These are phyloP conservation scores for Musa troglodytarum DNA, from an alignment of 176 grass and related monocot species.

Conservation along the genomic window DNA sequence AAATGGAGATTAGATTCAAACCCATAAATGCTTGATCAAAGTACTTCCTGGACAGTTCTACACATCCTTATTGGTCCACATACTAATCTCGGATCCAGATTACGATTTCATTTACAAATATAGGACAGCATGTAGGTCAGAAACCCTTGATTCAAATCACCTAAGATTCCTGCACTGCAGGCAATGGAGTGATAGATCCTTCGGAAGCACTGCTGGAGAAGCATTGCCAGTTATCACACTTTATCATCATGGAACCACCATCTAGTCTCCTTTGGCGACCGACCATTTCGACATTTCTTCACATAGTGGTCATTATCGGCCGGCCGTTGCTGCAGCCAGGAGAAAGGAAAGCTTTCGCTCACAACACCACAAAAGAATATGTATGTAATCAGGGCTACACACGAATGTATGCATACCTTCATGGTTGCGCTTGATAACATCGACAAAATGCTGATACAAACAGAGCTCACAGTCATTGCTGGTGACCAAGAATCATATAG, in stretches of 20 bases:
- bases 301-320: neutral
- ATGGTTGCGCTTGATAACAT: neutral
- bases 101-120: no score
- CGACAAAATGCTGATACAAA: neutral
- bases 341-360: neutral
- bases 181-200: no score
- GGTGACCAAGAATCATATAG: slow-evolving; percentile 2
- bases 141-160: no score
- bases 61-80: no score
- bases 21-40: no score
- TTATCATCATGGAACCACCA: slow-evolving; percentile 7
- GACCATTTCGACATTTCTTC: slow-evolving; percentile 1
- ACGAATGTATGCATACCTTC: neutral
- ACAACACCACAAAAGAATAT: neutral
- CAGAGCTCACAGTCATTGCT: slow-evolving; percentile 4
- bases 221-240: neutral
- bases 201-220: no score
- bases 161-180: no score
- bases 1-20: no score
- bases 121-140: no score
- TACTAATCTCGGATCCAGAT: no score
- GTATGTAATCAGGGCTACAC: neutral
- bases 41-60: no score
- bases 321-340: neutral
- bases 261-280: slow-evolving; percentile 1